Evolutionary conservation across 305 asterid species (phyloP), one percentile per base, ranked within the genome.

Genomic region (Fraxinus nigra): DNA sequence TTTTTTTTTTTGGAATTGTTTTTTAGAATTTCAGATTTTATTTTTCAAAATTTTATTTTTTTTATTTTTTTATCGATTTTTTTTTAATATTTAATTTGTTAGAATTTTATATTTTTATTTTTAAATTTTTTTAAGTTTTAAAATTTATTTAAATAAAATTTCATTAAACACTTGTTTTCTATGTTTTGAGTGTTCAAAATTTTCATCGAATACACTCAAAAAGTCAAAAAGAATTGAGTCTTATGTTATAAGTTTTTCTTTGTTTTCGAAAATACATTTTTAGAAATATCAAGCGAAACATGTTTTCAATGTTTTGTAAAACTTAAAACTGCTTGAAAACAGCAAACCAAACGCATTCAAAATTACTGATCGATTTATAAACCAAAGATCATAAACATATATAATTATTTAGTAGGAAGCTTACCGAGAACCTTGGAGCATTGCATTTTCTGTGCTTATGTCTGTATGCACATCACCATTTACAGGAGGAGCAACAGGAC

Each of bases 381-480:
- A 61, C 28, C 20, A 26, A 7, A 26, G 16, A 46, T 35, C 2
- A 34, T 18, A 54, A 28, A 63, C 59, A 11, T 51, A 75, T 4
- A 40, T 16, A 78, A 82, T 75, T 9, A 85, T 82, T 38, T 70
- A 70, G 40, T 32, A 73, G 75, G 26, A 72, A 79, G 78, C 88
- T 82, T 87, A 95, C 98, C 98, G 85, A 70, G 96, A 78, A 83
- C 97, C 96, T 82, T 84, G 98, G 84, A 89, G 92, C 88, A 90
- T 79, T 0, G 95, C 98, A 87, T 93, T 95, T 82, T 92, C 98
- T 78, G 98, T 85, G 88, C 95, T 93, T 79, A 94, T 90, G 89
- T 95, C 98, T 37, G 95, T 89, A 85, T 90, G 89, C 87, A 91
- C 86, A 85, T 93, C 97, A 83, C 98, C 97, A 80, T 92, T 95